Evolutionary conservation across 306 rosid species (phyloP).

Genomic region (Trifolium repens): DNA sequence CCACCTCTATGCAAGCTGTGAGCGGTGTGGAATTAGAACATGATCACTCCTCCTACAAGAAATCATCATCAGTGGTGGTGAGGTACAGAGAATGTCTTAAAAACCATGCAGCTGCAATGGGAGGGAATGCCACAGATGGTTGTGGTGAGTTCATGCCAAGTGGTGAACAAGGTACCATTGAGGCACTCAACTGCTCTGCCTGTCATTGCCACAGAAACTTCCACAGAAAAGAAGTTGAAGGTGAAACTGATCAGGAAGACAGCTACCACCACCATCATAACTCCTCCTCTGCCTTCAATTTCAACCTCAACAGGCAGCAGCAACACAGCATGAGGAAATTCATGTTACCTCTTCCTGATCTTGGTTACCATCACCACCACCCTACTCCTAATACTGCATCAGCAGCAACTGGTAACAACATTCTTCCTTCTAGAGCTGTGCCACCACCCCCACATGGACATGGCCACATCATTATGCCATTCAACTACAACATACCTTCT

Average conservation of each 20-base stretch:
- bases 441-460: slow-evolving; percentile 57
- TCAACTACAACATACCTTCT: slow-evolving; percentile 70
- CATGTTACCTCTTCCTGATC: slow-evolving; percentile 37
- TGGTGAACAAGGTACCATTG: slow-evolving; percentile 80
- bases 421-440: slow-evolving; percentile 60
- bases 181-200: slow-evolving; percentile 84
- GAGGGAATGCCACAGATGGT: slow-evolving; percentile 87
- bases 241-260: slow-evolving; percentile 11
- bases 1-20: slow-evolving; percentile 29
- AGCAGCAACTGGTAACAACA: slow-evolving; percentile 46
- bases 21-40: background rate
- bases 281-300: background rate
- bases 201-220: slow-evolving; percentile 92
- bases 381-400: background rate
- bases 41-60: slow-evolving; percentile 23
- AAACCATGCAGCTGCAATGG: slow-evolving; percentile 94
- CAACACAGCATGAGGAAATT: slow-evolving; percentile 44
- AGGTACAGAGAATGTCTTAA: slow-evolving; percentile 82
- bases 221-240: slow-evolving; percentile 78
- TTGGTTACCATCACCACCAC: slow-evolving; percentile 49
- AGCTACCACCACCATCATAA: slow-evolving; percentile 16
- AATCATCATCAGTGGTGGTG: slow-evolving; percentile 28
- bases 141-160: slow-evolving; percentile 96
- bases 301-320: slow-evolving; percentile 13
- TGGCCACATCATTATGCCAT: slow-evolving; percentile 56